Conservation (phyloP, 768 basidiomycete genomes). For the Omphalotus guepiniiformis region DNA sequence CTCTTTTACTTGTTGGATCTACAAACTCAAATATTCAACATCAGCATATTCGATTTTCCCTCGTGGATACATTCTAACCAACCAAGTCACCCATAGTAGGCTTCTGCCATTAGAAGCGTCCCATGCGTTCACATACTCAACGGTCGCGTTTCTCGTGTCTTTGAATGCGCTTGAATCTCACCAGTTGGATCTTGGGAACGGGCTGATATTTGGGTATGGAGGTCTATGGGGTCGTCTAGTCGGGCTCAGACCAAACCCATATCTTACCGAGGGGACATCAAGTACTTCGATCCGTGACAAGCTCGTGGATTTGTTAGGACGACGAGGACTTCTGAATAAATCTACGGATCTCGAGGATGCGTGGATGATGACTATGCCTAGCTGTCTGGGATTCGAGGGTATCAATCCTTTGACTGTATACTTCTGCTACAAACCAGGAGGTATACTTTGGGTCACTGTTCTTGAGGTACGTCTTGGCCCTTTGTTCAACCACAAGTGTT, state of each 20-base stretch:
- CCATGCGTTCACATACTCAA: slow-evolving; percentile 62
- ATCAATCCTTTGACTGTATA: slow-evolving; percentile 72
- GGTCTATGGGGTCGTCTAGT: slow-evolving; percentile 38
- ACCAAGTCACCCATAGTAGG: slow-evolving; percentile 50
- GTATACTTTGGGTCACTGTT: too few species aligned
- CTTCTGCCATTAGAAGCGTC: slow-evolving; percentile 40
- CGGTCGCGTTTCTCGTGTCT: slow-evolving; percentile 52
- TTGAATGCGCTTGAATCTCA: slow-evolving; percentile 47
- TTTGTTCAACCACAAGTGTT: too few species aligned
- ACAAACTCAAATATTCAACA: too few species aligned
- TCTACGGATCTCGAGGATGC: slow-evolving; percentile 30
- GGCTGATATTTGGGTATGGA: slow-evolving; percentile 56
- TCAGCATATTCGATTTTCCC: too few species aligned
- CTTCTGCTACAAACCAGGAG: slow-evolving; percentile 51
- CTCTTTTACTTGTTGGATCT: too few species aligned
- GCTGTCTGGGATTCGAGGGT: slow-evolving; percentile 59
- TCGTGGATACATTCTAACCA: slow-evolving; percentile 44
- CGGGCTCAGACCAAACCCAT: slow-evolving; percentile 41
- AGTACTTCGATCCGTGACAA: slow-evolving; percentile 34
- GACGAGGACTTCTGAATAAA: slow-evolving; percentile 20
- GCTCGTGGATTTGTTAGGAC: slow-evolving; percentile 30
- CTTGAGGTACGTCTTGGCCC: too few species aligned
- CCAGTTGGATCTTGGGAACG: slow-evolving; percentile 41
- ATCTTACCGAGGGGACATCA: slow-evolving; percentile 33
- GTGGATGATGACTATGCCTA: slow-evolving; percentile 77